A percentile compares a stretch with the other conserved stretches of the same genome.
These are phyloP conservation scores for Colletotrichum incanum DNA, from an alignment of 2,329 filamentous ascomycete genomes.

Conservation along the genomic window DNA sequence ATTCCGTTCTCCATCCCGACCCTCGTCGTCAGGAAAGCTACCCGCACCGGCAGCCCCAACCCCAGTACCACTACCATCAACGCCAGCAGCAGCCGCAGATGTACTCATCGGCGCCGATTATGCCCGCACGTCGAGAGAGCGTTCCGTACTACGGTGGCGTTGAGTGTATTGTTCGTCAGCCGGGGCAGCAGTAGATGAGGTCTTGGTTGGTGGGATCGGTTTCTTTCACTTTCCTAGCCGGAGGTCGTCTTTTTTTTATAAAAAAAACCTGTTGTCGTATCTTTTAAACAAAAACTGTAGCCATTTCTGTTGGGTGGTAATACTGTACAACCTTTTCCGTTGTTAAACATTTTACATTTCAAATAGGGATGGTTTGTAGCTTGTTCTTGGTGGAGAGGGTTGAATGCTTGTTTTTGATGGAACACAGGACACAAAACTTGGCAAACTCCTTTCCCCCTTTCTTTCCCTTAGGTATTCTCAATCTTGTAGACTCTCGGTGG, in stretches of 20 bases:
- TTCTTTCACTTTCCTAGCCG: not conserved
- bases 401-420: constrained; percentile 11
- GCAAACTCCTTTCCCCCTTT: constrained; percentile 4
- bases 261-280: not conserved
- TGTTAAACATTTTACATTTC: not conserved
- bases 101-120: not conserved
- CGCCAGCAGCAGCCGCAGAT: constrained; percentile 1
- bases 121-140: constrained; percentile 3
- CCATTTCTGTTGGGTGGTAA: not conserved
- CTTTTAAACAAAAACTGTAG: not conserved
- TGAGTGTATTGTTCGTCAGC: not conserved
- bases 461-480: constrained; percentile 5
- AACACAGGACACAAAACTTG: constrained; percentile 37
- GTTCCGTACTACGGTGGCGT: not conserved
- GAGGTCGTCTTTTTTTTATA: not conserved
- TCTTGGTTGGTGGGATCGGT: no score
- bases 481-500: not conserved
- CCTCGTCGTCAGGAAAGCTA: not conserved
- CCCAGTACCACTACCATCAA: constrained; percentile 4
- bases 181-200: not conserved
- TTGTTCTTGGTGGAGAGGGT: constrained; percentile 13
- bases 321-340: not conserved
- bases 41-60: not conserved
- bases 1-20: not conserved
- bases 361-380: not conserved